These are phyloP conservation scores for Pseudonitzschia delicatissima DNA, from an alignment of 108 stramenopile species.

Conservation along the genomic window DNA sequence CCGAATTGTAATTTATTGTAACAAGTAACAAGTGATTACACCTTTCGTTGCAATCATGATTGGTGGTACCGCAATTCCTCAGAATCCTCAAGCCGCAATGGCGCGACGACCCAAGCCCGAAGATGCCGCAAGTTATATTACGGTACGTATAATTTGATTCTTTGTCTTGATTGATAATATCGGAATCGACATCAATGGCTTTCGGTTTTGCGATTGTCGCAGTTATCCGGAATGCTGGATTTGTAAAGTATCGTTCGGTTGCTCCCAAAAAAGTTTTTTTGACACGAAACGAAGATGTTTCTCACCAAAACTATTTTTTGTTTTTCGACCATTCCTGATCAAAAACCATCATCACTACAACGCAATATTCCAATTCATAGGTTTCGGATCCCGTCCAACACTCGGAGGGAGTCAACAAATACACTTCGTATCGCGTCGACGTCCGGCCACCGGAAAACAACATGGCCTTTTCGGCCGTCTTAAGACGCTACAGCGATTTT, in stretches of 20 bases:
- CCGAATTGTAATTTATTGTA: too few relatives aligned
- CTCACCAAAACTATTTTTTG: too few relatives aligned
- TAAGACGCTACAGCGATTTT: constrained; percentile 95
- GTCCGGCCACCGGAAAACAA: constrained; percentile 64
- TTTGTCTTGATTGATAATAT: too few relatives aligned
- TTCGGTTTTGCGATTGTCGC: too few relatives aligned
- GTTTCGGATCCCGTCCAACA: constrained; percentile 90
- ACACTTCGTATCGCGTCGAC: constrained; percentile 87
- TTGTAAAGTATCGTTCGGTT: too few relatives aligned
- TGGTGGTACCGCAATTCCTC: constrained; percentile 10
- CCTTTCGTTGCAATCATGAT: constrained; percentile 14
- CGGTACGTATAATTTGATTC: constrained; percentile 39
- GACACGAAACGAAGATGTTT: too few relatives aligned
- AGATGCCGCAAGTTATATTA: constrained; percentile 65
- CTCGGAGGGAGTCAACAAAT: constrained; percentile 86
- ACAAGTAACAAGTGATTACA: not conserved
- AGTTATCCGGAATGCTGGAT: too few relatives aligned
- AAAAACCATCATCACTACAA: too few relatives aligned
- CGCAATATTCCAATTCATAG: constrained; percentile 21
- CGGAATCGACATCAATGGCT: too few relatives aligned
- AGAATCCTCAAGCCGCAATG: constrained; percentile 28
- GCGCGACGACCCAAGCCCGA: constrained; percentile 39
- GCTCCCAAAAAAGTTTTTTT: too few relatives aligned
- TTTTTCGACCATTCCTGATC: not conserved
- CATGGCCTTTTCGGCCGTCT: constrained; percentile 70